Evolutionary conservation across 306 rosid species (phyloP).

Genomic region (Dalbergia cultrata): DNA sequence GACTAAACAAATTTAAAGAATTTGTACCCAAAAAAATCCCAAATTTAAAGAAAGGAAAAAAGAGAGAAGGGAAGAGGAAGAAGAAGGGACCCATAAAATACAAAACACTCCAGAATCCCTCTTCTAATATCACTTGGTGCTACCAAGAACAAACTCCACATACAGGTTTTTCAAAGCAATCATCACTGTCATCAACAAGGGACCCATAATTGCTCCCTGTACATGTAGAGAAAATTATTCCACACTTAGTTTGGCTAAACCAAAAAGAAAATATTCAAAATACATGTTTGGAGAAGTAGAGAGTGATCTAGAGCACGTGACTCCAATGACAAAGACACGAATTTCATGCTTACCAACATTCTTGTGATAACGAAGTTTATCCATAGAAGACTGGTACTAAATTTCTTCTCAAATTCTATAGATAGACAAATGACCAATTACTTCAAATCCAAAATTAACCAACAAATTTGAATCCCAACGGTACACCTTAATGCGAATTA

Average conservation of each 20-base stretch:
- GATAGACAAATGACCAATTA: not conserved
- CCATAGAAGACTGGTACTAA: not conserved
- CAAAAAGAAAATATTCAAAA: not conserved
- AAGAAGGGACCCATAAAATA: not conserved
- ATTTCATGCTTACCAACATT: not conserved
- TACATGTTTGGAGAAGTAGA: no score
- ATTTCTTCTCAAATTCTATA: not conserved
- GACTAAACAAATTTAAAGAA: no score
- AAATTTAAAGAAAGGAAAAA: no score
- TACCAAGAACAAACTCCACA: slow-evolving; percentile 54
- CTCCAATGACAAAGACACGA: not conserved
- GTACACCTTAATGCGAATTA: no score
- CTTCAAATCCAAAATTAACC: not conserved
- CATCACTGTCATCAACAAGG: slow-evolving; percentile 56
- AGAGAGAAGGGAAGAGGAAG: not conserved
- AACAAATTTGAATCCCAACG: not conserved
- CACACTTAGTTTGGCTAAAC: not conserved
- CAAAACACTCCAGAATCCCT: not conserved
- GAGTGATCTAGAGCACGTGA: not conserved
- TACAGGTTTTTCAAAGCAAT: slow-evolving; percentile 52
- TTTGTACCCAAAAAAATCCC: no score
- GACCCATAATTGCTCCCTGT: slow-evolving; percentile 59
- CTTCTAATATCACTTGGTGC: slow-evolving; percentile 21
- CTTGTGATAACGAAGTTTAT: slow-evolving; percentile 36
- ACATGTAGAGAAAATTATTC: not conserved